A percentile compares a stretch with the other conserved stretches of the same genome.
Conservation (phyloP, 371 early-diverging fungal genomes). For the Choanephora cucurbitarum region DNA sequence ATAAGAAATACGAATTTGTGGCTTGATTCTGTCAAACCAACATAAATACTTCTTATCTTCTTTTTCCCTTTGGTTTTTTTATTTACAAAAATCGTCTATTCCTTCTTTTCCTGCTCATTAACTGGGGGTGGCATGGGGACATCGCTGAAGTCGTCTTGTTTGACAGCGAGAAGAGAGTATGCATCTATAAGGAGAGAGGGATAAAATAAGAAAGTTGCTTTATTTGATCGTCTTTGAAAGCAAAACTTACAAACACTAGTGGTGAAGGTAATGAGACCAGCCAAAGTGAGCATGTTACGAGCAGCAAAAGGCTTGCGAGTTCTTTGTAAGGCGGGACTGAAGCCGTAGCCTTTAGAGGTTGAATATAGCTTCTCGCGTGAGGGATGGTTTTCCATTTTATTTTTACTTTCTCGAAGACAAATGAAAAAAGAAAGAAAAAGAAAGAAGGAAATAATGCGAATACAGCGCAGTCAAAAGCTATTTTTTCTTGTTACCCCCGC, state of each 20-base stretch:
- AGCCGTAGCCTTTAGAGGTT: constrained; percentile 49
- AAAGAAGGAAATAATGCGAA: neutral
- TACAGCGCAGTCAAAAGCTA: too few species aligned
- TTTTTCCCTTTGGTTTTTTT: constrained; percentile 11
- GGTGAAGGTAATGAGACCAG: constrained; percentile 49
- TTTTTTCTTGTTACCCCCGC: too few species aligned
- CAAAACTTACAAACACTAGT: constrained; percentile 55
- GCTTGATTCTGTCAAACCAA: neutral
- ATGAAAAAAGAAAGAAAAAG: constrained; percentile 3
- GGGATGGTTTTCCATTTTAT: constrained; percentile 30
- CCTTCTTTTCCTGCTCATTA: constrained; percentile 22
- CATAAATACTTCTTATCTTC: neutral
- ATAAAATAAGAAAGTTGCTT: neutral
- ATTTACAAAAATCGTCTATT: constrained; percentile 11
- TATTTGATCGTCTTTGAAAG: too few species aligned
- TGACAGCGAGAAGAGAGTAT: constrained; percentile 59
- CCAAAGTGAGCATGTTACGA: constrained; percentile 51
- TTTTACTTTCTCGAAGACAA: neutral
- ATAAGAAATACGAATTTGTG: constrained; percentile 12
- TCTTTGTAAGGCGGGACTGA: constrained; percentile 57
- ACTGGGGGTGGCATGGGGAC: constrained; percentile 46
- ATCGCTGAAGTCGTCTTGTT: constrained; percentile 65
- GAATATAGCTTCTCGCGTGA: constrained; percentile 51
- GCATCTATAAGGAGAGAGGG: constrained; percentile 29
- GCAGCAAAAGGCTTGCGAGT: constrained; percentile 52